phyloP scores from a whole-genome alignment of 257 asterid genomes.

The Solanum chiquidenum region DNA sequence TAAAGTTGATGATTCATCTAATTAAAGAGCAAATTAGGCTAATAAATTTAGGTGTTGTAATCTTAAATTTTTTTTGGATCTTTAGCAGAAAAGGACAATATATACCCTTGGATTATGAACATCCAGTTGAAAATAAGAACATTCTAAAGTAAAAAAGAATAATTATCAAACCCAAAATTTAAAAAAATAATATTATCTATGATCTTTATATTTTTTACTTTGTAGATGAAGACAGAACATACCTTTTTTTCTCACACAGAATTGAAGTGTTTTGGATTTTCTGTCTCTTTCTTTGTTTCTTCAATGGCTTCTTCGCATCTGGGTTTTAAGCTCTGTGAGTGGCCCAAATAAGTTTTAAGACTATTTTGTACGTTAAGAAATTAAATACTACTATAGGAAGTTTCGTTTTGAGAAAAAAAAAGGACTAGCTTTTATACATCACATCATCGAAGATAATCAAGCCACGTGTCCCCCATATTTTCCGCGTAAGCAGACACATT shows the following conservation, averaged over 20 bases:
- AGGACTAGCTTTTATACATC: not conserved
- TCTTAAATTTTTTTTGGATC: not conserved
- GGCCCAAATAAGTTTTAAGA: not conserved
- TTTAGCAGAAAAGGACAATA: not conserved
- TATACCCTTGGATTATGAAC: not conserved
- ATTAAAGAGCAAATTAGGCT: not conserved
- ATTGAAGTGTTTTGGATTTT: not conserved
- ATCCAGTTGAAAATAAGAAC: not conserved
- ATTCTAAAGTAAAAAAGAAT: not conserved
- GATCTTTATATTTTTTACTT: not conserved
- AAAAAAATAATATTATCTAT: too few species aligned
- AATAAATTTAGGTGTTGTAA: not conserved
- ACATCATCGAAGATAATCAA: not conserved
- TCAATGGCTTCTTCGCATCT: not conserved
- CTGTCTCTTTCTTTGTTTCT: not conserved
- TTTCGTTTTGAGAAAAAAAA: not conserved
- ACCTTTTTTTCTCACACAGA: conserved; percentile 1
- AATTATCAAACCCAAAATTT: not conserved
- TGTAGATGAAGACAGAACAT: not conserved
- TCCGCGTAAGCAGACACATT: not conserved
- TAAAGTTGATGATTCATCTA: not conserved
- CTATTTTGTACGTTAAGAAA: not conserved
- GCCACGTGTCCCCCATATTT: not conserved
- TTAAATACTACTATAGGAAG: not conserved
- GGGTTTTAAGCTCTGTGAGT: not conserved